These are phyloP conservation scores for Starmerella vaccinii DNA, from an alignment of 805 yeast genomes.

Conservation along the genomic window DNA sequence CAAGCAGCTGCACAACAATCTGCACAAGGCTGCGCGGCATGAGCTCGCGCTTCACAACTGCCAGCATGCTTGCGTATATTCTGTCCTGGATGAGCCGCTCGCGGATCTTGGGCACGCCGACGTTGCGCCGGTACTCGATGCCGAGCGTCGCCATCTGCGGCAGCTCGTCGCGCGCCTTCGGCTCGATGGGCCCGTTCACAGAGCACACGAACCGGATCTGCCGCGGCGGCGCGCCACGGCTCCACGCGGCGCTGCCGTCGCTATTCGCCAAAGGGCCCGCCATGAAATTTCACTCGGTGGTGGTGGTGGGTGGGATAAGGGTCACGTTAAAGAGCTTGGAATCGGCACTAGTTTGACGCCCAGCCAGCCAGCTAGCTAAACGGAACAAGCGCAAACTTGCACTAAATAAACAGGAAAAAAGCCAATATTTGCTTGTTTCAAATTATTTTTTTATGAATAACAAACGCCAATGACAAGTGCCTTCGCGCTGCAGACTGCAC, in stretches of 20 bases:
- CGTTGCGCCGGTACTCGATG: conserved; percentile 64
- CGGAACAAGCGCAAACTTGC: too few relatives aligned
- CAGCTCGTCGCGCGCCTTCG: conserved; percentile 68
- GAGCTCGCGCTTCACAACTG: conserved; percentile 48
- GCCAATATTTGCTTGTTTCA: too few relatives aligned
- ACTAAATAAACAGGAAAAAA: too few relatives aligned
- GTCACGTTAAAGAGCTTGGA: conserved; percentile 4
- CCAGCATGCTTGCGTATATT: conserved; percentile 48
- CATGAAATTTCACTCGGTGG: conserved; percentile 13
- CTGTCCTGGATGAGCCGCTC: conserved; percentile 70
- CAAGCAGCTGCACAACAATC: conserved; percentile 54
- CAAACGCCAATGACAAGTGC: too few relatives aligned
- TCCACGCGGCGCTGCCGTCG: conserved; percentile 68
- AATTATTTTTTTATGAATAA: too few relatives aligned
- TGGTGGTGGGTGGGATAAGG: not conserved
- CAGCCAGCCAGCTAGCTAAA: too few relatives aligned
- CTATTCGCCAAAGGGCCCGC: conserved; percentile 44
- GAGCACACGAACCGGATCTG: conserved; percentile 41
- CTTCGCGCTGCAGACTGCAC: too few relatives aligned
- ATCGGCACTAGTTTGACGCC: too few relatives aligned
- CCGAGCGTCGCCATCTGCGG: conserved; percentile 73
- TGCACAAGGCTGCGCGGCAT: conserved; percentile 76
- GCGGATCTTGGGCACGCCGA: conserved; percentile 60
- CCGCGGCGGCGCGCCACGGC: conserved; percentile 30
- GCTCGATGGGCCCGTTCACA: conserved; percentile 86